A percentile compares a stretch with the other conserved stretches of the same genome.
phyloP scores from a whole-genome alignment of 352 stramenopile genomes.

The Globisporangium rhizosaccharum region DNA sequence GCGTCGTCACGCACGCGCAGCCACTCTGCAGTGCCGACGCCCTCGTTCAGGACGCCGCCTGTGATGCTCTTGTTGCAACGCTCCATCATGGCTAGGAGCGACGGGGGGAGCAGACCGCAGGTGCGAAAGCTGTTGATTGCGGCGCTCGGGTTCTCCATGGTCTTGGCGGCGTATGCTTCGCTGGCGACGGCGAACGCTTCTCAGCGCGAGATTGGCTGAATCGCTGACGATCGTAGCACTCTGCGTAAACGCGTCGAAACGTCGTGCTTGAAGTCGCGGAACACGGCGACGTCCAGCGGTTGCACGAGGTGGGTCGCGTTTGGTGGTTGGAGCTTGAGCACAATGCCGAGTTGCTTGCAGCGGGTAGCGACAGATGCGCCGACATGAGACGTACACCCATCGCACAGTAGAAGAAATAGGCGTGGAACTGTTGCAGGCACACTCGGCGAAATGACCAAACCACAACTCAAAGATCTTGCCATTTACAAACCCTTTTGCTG shows the following conservation, averaged over 20 bases:
- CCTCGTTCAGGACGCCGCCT: not conserved
- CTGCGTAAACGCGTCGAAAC: not conserved
- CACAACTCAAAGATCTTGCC: not conserved
- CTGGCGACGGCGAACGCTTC: not conserved
- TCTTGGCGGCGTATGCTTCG: not conserved
- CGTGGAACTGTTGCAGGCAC: not conserved
- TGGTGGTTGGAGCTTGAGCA: not conserved
- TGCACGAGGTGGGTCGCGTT: not conserved
- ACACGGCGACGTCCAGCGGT: not conserved
- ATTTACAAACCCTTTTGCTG: conserved; percentile 1
- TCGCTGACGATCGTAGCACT: not conserved
- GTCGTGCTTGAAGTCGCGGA: not conserved
- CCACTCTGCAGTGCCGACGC: not conserved
- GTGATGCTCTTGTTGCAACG: conserved; percentile 1
- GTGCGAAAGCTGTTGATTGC: not conserved
- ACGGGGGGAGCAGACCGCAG: not conserved
- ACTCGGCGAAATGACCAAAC: not conserved
- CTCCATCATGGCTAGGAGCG: not conserved
- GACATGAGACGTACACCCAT: not conserved
- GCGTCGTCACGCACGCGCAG: conserved; percentile 1
- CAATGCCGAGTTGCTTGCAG: not conserved
- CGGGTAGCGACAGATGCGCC: not conserved
- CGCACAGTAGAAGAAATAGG: not conserved
- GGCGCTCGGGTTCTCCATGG: not conserved
- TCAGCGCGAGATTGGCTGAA: not conserved